phyloP scores from a whole-genome alignment of 495 filamentous ascomycete species.

The Trichoderma parareesei region DNA sequence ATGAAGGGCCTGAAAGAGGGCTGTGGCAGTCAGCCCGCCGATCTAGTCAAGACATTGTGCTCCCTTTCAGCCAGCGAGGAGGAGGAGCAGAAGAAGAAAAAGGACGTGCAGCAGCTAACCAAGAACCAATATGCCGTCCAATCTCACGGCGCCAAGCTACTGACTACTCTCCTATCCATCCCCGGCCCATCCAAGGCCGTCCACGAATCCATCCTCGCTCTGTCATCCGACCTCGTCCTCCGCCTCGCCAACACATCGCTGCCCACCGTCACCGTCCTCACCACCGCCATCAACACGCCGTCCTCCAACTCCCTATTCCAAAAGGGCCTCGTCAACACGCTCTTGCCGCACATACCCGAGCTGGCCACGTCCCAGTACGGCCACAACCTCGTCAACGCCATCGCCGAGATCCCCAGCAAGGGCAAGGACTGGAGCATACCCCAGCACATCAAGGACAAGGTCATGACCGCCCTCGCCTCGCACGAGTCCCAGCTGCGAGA shows the following conservation, averaged over 20 bases:
- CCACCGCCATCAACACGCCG: slow-evolving; percentile 60
- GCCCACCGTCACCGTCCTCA: slow-evolving; percentile 51
- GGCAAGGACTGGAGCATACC: slow-evolving; percentile 35
- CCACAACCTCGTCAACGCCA: slow-evolving; percentile 68
- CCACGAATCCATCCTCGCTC: slow-evolving; percentile 33
- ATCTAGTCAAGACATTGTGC: slow-evolving; percentile 51
- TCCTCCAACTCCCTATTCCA: slow-evolving; percentile 46
- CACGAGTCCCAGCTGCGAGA: slow-evolving; percentile 61
- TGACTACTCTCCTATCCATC: slow-evolving; percentile 33
- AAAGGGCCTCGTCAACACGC: slow-evolving; percentile 31
- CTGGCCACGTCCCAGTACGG: slow-evolving; percentile 65
- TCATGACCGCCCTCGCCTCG: slow-evolving; percentile 35
- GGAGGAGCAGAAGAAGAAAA: slow-evolving; percentile 37
- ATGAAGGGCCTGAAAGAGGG: slow-evolving; percentile 51
- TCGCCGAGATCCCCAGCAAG: slow-evolving; percentile 56
- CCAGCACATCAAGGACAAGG: slow-evolving; percentile 45
- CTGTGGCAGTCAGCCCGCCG: slow-evolving; percentile 47
- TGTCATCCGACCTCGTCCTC: slow-evolving; percentile 28
- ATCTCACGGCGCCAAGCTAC: slow-evolving; percentile 38
- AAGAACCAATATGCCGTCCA: slow-evolving; percentile 22
- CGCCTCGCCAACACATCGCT: slow-evolving; percentile 30
- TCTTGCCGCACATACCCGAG: slow-evolving; percentile 49
- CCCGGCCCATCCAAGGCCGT: slow-evolving; percentile 33
- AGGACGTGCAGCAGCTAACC: slow-evolving; percentile 15
- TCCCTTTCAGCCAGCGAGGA: slow-evolving; percentile 32